Evolutionary conservation across 768 basidiomycete genomes (phyloP), one percentile per base, ranked within the genome.

Genomic region (Kwoniella sp.): DNA sequence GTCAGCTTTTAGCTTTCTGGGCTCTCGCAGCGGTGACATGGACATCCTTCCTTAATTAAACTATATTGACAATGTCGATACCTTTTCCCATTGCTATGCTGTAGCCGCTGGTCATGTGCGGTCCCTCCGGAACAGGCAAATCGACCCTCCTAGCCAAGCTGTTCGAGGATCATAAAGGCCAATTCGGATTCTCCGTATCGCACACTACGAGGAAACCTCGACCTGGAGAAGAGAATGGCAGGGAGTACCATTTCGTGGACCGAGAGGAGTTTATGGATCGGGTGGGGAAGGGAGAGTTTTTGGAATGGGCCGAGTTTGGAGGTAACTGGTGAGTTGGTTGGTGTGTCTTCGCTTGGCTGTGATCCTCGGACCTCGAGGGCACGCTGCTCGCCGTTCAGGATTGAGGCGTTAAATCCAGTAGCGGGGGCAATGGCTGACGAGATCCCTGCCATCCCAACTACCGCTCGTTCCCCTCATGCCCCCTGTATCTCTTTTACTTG

Each of bases 231-330:
- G 82, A 82, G 29, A 84, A 93, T 77, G 93, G 93, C 56, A 85
- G 86, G 71, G 88, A 92, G 66, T 98, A 98, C 81, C 86, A 93
- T 81, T 98, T 96, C 73, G 88, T 92, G 13, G 82, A 85, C 13
- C 82, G 83, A 29, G 86, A 89, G n/a, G 82, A 79, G 23, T 98
- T 98, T 83, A 85, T 84, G 71, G 82, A 85, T 26, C 86, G 95
- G 69, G 85, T 92, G 52, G 79, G 80, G 20, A 82, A 87, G 26
- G 84, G 86, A 60, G 92, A 89, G 22, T 97, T 98, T 81, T 90
- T 98, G 70, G 95, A 98, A 82, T 87, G 92, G 72, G 93, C 95
- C 17, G 88, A 95, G 80, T 98, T 95, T 82, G 92, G 90, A 0
- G 87, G 89, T 25, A 96, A 97, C 77, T 86, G 86, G 72, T 78